Conservation (phyloP, 1,284 basidiomycete genomes). For the Cryptococcus sp. region DNA sequence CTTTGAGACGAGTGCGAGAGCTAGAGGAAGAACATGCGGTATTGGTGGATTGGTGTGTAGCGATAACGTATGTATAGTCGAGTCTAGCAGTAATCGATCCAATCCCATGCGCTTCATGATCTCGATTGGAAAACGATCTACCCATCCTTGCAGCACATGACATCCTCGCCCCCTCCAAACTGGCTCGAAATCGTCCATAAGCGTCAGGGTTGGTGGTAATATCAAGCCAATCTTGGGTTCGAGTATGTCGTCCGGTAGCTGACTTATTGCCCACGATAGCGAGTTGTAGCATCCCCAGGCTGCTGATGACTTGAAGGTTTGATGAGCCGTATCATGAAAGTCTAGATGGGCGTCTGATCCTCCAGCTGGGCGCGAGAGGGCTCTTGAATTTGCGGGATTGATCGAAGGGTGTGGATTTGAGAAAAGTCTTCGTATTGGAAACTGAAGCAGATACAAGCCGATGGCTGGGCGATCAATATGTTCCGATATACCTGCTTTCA, state of each 20-base stretch:
- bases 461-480: slow-evolving; percentile 4
- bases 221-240: slow-evolving; percentile 36
- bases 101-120: slow-evolving; percentile 40
- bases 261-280: slow-evolving; percentile 20
- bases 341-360: slow-evolving; percentile 28
- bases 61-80: slow-evolving; percentile 39
- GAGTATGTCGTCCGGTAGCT: slow-evolving; percentile 14
- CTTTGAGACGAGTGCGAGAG: slow-evolving; percentile 14
- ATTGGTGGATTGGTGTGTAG: slow-evolving; percentile 38
- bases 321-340: slow-evolving; percentile 24
- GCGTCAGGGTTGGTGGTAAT: slow-evolving; percentile 42
- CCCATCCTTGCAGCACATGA: slow-evolving; percentile 28
- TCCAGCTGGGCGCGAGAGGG: slow-evolving; percentile 23
- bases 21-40: slow-evolving; percentile 24
- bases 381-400: slow-evolving; percentile 19
- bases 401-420: slow-evolving; percentile 32
- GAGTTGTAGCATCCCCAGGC: slow-evolving; percentile 35
- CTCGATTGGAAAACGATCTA: slow-evolving; percentile 17
- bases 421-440: slow-evolving; percentile 18
- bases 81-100: slow-evolving; percentile 36
- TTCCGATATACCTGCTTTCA: not conserved
- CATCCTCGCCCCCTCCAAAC: slow-evolving; percentile 36
- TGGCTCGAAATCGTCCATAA: slow-evolving; percentile 48
- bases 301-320: slow-evolving; percentile 25
- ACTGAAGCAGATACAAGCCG: slow-evolving; percentile 19